Evolutionary conservation across 768 basidiomycete species (phyloP), one percentile per base, ranked within the genome.

Genomic region (Panellus pusillus): DNA sequence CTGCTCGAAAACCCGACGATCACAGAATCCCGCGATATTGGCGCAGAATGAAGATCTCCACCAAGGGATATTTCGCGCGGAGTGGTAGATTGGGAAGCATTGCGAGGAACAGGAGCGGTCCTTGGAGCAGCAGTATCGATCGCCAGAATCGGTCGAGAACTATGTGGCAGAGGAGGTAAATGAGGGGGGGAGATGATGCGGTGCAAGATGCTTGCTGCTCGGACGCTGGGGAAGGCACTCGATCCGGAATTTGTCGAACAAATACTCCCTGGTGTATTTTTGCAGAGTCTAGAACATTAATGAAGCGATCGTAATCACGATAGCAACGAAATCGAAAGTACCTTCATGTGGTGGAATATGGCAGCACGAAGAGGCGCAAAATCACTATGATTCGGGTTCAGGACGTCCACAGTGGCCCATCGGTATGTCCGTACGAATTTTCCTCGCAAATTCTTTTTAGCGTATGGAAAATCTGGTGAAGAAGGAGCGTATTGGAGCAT

Each of bases 341-440:
- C 92, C 80, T 89, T 83, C 86, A 93, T 89, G 68, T 91, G 89
- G 66, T 90, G 89, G 66, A 93, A 87, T 58, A 96, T 82, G 44
- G 89, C 90, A 28, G 79, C 78, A 52, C 90, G 83, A 52, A 96
- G 79, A 36, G 82, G 69, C 31, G 86, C 63, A 69, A 95, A 94
- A 70, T 96, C 93, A 64, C 84, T 86, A 63, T 95, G 92, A 36
- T 69, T 78, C 17, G 81, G 78, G 69, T 94, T 87, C 61, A 93
- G 74, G 42, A 91, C 86, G 66, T 93, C 88, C 62, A 94, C 76
- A 60, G 73, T 78, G 24, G 93, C 93, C 93, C 93, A 95, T 43
- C 91, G 82, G 70, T 90, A 93, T 60, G 69, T 78, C 50, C 92
- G 81, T 40, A 80, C 72, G 68, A 85, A 90, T 67, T 83, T 86